Evolutionary conservation across 1,284 basidiomycete species (phyloP).

Genomic region (Fistulinella cinereoalba): DNA sequence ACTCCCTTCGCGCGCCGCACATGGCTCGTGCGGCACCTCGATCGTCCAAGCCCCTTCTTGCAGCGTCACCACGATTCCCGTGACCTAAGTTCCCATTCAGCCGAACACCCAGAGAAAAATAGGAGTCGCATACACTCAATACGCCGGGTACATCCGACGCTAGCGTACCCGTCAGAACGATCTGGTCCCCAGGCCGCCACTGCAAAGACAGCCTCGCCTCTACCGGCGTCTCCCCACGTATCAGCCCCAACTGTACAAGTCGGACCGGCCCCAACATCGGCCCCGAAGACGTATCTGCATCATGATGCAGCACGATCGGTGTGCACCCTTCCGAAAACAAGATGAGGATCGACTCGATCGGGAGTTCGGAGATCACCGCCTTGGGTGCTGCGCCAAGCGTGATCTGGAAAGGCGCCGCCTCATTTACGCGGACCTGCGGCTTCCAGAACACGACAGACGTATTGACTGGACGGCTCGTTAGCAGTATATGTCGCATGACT

Average conservation of each 20-base stretch:
- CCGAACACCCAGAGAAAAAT: too few species aligned
- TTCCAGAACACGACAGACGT: constrained; percentile 70
- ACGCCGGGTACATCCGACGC: constrained; percentile 45
- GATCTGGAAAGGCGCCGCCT: constrained; percentile 70
- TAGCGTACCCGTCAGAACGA: constrained; percentile 58
- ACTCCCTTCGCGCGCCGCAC: constrained; percentile 34
- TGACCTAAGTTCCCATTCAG: constrained; percentile 40
- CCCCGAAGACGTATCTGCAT: constrained; percentile 10
- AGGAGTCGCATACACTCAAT: constrained; percentile 44
- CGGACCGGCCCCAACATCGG: too few species aligned
- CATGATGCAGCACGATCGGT: constrained; percentile 51
- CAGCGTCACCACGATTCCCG: constrained; percentile 50
- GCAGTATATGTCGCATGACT: too few species aligned
- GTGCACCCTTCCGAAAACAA: constrained; percentile 47
- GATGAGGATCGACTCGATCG: constrained; percentile 57
- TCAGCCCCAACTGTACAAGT: constrained; percentile 20
- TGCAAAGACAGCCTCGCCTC: constrained; percentile 43
- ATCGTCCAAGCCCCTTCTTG: constrained; percentile 62
- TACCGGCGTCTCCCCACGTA: constrained; percentile 19
- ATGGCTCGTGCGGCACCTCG: constrained; percentile 52
- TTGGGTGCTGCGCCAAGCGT: constrained; percentile 49
- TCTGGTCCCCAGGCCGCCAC: constrained; percentile 51
- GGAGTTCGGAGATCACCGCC: constrained; percentile 49
- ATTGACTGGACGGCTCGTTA: too few species aligned
- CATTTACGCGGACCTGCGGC: constrained; percentile 56